These are phyloP conservation scores for Eleusine indica DNA, from an alignment of 176 grass and related monocot genomes.

Conservation along the genomic window DNA sequence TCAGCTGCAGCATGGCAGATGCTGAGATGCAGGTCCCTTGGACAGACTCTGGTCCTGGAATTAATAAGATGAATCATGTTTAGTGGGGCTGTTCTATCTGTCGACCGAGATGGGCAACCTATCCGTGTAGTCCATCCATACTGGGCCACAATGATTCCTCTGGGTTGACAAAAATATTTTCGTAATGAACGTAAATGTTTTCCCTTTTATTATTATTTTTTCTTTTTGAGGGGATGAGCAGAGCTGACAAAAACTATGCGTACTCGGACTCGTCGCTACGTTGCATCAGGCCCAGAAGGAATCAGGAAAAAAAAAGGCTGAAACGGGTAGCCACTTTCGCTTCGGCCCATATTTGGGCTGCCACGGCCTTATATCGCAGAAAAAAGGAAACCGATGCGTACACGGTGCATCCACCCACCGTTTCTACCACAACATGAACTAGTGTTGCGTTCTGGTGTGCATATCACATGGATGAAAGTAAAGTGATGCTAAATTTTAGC, in stretches of 20 bases:
- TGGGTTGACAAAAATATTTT: not conserved
- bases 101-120: slow-evolving; percentile 44
- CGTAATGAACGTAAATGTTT: not conserved
- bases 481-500: too few relatives aligned
- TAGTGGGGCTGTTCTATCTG: slow-evolving; percentile 22
- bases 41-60: slow-evolving; percentile 38
- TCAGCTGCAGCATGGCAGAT: slow-evolving; percentile 16
- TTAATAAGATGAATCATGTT: slow-evolving; percentile 32
- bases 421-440: too few relatives aligned
- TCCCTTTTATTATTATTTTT: not conserved
- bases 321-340: not conserved
- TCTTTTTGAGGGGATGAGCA: not conserved
- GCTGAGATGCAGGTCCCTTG: slow-evolving; percentile 34
- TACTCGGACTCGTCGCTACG: not conserved
- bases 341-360: not conserved
- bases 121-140: slow-evolving; percentile 18
- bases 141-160: slow-evolving; percentile 40
- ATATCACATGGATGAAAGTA: too few relatives aligned
- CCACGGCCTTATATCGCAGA: not conserved
- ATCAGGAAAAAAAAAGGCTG: not conserved
- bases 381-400: too few relatives aligned
- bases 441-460: too few relatives aligned
- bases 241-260: too few relatives aligned
- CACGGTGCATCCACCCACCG: too few relatives aligned
- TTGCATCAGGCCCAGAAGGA: slow-evolving; percentile 2